Base-by-base conservation (phyloP, 805 yeast species). In the Naumovozyma dairenensis region DNA sequence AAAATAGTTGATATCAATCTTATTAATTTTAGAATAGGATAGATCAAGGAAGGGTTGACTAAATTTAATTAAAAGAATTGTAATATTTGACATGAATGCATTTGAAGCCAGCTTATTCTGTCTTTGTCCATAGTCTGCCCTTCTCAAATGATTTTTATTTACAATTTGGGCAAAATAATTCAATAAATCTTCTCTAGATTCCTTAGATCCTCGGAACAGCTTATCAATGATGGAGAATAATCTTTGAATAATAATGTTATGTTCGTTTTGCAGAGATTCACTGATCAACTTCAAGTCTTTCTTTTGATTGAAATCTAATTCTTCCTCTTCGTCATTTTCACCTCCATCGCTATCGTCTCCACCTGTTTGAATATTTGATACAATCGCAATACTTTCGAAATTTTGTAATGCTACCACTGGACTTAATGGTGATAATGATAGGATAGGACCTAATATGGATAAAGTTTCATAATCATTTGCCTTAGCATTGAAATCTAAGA, bases 11-110 rank as follows among this genome's bases (percentile, higher is more conserved):
- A 69, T 60, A 49, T 82, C 84, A 46, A 92, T 83, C 49, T 80
- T 82, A 53, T 77, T 84, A 33, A 89, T 63, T 53, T 84, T 85
- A 25, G 69, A 53, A 40, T 66, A 80, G 2, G 70, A 59, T 1
- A 75, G 67, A 37, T 80, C 89, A 39, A 83, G 65, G 50, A 92
- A 89, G 20, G 98, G 98, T 51, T 77, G 73, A 22, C 94, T 77
- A 38, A 92, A 69, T 47, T 71, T 74, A 38, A 80, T 68, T 39
- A 86, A 60, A 1, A 87, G 63, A 39, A 74, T 52, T 1, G 86
- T 65, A 13, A 85, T 67, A 57, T 89, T 89, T 34, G 77, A 65
- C 81, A 86, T 80, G 40, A 92, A 70, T 1, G 85, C 85, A 61
- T 89, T 85, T 6, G 83, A 67, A 1, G 94, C 77, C 32, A 82